Percentiles rank a stretch among this genome's conserved stretches.
phyloP scores from a whole-genome alignment of 495 filamentous ascomycete species.

The Gamarada debralockiae region DNA sequence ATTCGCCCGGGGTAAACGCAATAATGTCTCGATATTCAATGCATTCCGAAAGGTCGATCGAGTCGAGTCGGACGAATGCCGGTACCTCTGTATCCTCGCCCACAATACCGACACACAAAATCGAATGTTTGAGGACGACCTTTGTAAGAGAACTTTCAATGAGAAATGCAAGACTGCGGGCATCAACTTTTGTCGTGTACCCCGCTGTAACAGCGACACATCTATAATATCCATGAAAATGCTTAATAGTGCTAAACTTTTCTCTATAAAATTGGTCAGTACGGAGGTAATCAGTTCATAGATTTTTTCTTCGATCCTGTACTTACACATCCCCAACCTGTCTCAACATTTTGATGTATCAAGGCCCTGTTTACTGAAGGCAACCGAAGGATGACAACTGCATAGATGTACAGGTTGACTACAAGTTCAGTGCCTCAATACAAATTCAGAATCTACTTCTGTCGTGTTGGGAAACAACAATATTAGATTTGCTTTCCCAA shows the following conservation, averaged over 20 bases:
- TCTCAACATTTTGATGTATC: not conserved
- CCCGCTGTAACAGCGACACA: conserved; percentile 15
- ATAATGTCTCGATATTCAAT: conserved; percentile 15
- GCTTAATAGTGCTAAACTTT: conserved; percentile 9
- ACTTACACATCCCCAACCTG: conserved; percentile 7
- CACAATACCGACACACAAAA: conserved; percentile 21
- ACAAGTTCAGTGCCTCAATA: no score
- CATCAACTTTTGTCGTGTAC: not conserved
- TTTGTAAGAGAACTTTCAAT: conserved; percentile 13
- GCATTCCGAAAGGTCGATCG: conserved; percentile 17
- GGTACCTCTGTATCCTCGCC: conserved; percentile 19
- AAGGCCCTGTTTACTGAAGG: no score
- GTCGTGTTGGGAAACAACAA: no score
- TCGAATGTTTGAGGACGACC: conserved; percentile 20
- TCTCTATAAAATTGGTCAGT: conserved; percentile 4
- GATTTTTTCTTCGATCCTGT: no score
- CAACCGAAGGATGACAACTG: no score
- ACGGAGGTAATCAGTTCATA: not conserved
- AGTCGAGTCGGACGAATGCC: conserved; percentile 18
- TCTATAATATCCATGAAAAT: conserved; percentile 13
- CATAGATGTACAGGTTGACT: no score
- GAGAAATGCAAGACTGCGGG: not conserved
- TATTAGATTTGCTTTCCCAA: no score
- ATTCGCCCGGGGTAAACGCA: not conserved
- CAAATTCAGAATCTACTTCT: no score